phyloP scores from a whole-genome alignment of 257 asterid species.

The Paraleonurus japonicus region DNA sequence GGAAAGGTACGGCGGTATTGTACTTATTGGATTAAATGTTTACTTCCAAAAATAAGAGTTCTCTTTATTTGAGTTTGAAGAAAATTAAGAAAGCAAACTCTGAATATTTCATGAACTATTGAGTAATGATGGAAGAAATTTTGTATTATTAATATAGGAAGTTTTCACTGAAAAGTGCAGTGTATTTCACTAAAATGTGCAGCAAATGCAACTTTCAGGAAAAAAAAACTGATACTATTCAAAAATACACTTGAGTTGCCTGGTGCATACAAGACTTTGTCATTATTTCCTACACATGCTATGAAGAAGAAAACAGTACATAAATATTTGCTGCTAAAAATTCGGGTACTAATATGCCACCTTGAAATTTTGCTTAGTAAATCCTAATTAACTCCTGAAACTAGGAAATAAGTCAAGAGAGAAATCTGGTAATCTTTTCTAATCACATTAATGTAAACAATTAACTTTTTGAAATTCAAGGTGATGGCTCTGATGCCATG shows the following conservation, averaged over 20 bases:
- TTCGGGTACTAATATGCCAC: neutral
- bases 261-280: too few species aligned
- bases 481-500: neutral
- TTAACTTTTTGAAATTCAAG: neutral
- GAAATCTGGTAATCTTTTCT: neutral
- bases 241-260: too few species aligned
- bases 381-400: neutral
- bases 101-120: neutral
- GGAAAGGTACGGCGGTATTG: slow-evolving; percentile 68
- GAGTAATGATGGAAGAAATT: neutral
- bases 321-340: too few species aligned
- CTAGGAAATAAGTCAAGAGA: neutral
- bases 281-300: neutral
- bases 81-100: too few species aligned
- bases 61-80: neutral
- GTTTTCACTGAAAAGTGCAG: too few species aligned
- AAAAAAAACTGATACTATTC: too few species aligned
- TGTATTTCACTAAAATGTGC: too few species aligned
- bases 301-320: neutral
- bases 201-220: too few species aligned
- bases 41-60: neutral
- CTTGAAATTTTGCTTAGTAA: neutral
- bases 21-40: neutral
- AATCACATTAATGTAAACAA: neutral
- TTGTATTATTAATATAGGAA: too few species aligned